Evolutionary conservation across 371 early-diverging fungal genomes (phyloP), one percentile per base, ranked within the genome.

Genomic region (Sporodiniella umbellata): DNA sequence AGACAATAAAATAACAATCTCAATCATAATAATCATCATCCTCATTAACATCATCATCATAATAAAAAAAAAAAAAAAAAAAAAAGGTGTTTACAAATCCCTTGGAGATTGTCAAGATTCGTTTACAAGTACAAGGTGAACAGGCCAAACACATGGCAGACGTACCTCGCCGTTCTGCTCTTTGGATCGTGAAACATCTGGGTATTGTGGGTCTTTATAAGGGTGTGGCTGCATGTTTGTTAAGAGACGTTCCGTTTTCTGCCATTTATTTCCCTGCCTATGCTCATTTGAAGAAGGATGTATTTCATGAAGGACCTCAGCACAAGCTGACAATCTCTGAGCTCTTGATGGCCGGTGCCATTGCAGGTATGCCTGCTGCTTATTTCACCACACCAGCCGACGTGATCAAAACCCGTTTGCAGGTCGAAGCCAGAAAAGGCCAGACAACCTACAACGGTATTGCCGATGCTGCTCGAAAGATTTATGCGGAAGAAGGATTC

Each of bases 301-400:
- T 90, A 5, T 95, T 96, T 71, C 70, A 80, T 33, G 96, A 95
- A 58, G 86, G 88, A 4, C 81, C 81, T 40, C 72, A 89, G 48
- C 85, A 87, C 42, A 89, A 90, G 51, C 75, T 84, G 54, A 75
- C 76, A 18, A 82, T 90, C 33, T 56, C 79, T 1, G 95, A 95
- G 58, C 78, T 98, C 7, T 77, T 98, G 42, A 72, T 84, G 33
- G 85, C 97, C 39, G 98, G 98, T 67, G 95, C 96, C 7, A 75
- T 90, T 45, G 93, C 98, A 42, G 98, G 98, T 68, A 95, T 98
- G 87, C 96, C 97, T 15, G 97, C 93, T 23, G 96, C 98, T 18
- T 96, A 95, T 64, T 83, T 96, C 33, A 93, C 95, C 33, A 97
- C 99, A 1, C 98, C 98, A 5, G 96, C 96, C 17, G 98, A 98